Evolutionary conservation across 1,284 basidiomycete species (phyloP).

Genomic region (Ceratobasidium sp.): DNA sequence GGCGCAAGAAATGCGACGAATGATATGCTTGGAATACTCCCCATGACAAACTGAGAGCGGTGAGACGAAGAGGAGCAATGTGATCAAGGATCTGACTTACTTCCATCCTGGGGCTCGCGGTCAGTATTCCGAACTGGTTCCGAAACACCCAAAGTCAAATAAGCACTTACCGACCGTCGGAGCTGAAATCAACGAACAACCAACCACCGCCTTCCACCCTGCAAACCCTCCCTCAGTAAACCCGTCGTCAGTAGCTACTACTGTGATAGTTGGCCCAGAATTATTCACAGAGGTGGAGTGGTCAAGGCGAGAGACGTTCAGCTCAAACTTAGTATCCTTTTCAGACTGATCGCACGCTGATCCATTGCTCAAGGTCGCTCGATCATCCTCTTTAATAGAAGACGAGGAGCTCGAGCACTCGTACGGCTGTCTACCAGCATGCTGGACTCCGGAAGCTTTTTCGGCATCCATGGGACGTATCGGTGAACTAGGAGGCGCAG

Average conservation of each 20-base stretch:
- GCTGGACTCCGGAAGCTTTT: not conserved
- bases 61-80: not conserved
- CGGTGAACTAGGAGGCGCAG: not conserved
- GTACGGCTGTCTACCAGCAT: too few species aligned
- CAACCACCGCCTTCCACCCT: conserved; percentile 24
- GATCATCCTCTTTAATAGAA: not conserved
- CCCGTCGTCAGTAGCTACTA: not conserved
- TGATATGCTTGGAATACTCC: conserved; percentile 50
- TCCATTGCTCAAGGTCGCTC: not conserved
- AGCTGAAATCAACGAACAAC: conserved; percentile 19
- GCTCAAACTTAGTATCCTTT: not conserved
- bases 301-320: not conserved
- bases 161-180: conserved; percentile 13
- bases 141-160: not conserved
- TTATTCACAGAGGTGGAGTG: not conserved
- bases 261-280: not conserved
- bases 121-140: not conserved
- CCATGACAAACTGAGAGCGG: conserved; percentile 39
- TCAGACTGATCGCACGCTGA: not conserved
- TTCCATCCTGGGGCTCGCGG: conserved; percentile 1
- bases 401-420: not conserved
- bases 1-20: conserved; percentile 45
- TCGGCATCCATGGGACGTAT: not conserved
- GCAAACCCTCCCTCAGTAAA: conserved; percentile 30
- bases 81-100: not conserved